phyloP scores from a whole-genome alignment of 2,329 filamentous ascomycete species.

The Epichloe bromicola region DNA sequence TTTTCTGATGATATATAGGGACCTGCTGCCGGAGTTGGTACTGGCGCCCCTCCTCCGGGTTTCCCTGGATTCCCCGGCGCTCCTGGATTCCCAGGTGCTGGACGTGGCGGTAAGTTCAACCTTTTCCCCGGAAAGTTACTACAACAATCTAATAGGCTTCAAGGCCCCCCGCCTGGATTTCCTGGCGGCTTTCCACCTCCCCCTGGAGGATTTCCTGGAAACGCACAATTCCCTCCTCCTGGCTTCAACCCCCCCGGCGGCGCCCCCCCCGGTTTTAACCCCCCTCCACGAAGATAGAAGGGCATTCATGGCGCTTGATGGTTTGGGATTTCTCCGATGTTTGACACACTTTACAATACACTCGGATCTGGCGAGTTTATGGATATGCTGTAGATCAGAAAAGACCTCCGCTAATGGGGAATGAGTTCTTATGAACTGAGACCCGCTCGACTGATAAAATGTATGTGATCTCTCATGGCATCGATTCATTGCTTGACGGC shows the following conservation, averaged over 20 bases:
- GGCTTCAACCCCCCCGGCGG: slow-evolving; percentile 18
- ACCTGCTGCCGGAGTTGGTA: slow-evolving; percentile 78
- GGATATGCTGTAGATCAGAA: slow-evolving; percentile 4
- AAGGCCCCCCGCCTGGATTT: slow-evolving; percentile 37
- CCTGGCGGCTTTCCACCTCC: slow-evolving; percentile 33
- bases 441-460: neutral
- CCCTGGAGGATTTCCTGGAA: slow-evolving; percentile 28
- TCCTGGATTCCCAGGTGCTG: slow-evolving; percentile 30
- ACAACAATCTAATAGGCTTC: slow-evolving; percentile 19
- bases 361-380: slow-evolving; percentile 5
- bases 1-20: slow-evolving; percentile 32
- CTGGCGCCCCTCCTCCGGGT: slow-evolving; percentile 49
- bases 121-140: slow-evolving; percentile 1
- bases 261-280: slow-evolving; percentile 56
- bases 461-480: slow-evolving; percentile 6
- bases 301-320: slow-evolving; percentile 13
- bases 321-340: slow-evolving; percentile 12
- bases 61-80: slow-evolving; percentile 41
- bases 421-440: neutral
- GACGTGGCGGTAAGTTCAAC: slow-evolving; percentile 39
- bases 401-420: neutral
- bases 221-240: slow-evolving; percentile 7
- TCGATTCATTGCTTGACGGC: slow-evolving; percentile 2
- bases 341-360: slow-evolving; percentile 14
- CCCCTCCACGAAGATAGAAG: slow-evolving; percentile 49